Evolutionary conservation across 2,329 filamentous ascomycete species (phyloP).

Genomic region (Xylaria sp.): DNA sequence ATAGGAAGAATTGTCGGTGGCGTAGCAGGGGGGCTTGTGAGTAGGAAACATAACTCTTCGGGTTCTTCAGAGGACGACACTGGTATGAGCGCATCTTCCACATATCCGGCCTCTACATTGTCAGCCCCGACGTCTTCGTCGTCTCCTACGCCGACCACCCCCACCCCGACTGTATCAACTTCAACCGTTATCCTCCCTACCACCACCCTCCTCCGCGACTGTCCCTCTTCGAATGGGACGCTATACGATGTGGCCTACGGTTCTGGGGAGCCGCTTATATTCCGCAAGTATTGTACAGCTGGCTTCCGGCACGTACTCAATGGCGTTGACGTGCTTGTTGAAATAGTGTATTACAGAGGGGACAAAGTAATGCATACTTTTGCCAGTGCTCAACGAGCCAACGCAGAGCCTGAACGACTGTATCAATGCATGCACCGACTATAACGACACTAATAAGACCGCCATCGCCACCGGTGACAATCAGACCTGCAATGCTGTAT

Average conservation of each 20-base stretch:
- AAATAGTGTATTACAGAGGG: no score
- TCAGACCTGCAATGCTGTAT: slow-evolving; percentile 1
- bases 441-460: neutral
- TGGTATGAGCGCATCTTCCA: neutral
- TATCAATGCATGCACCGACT: neutral
- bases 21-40: neutral
- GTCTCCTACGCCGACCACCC: neutral
- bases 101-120: neutral
- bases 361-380: no score
- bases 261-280: neutral
- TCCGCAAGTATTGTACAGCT: neutral
- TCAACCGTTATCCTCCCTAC: neutral
- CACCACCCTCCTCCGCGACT: neutral
- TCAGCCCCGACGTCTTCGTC: neutral
- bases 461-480: neutral
- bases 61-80: neutral
- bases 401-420: neutral
- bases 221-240: neutral
- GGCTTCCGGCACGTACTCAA: neutral
- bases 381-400: neutral
- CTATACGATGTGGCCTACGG: neutral
- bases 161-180: neutral
- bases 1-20: neutral
- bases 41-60: neutral
- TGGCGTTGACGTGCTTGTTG: neutral